These are phyloP conservation scores for Auxenochlorella protothecoides DNA, from an alignment of 139 green algal genomes.

Conservation along the genomic window DNA sequence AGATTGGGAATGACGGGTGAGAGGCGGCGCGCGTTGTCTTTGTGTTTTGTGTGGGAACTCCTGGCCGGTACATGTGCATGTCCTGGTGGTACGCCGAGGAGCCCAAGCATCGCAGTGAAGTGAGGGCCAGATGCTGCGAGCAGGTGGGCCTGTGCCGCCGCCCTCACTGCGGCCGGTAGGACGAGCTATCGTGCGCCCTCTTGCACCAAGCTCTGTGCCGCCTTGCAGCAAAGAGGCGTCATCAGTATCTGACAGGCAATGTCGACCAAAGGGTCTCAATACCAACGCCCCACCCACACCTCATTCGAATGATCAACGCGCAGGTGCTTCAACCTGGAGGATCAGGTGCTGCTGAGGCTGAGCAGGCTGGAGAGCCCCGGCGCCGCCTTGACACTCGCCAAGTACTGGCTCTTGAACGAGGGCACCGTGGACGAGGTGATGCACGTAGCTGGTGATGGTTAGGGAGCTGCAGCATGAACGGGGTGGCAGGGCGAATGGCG, in stretches of 20 bases:
- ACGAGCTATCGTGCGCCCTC: background rate
- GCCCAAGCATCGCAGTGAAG: no score
- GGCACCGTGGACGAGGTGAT: background rate
- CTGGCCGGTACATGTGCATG: no score
- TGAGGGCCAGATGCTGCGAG: background rate
- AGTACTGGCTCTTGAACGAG: constrained; percentile 7
- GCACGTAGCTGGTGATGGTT: background rate
- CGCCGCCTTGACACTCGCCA: background rate
- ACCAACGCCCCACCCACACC: no score
- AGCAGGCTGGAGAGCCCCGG: background rate
- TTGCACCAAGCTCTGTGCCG: background rate
- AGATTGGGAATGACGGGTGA: constrained; percentile 8
- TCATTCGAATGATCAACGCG: no score
- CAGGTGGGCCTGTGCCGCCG: background rate
- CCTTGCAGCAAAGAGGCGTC: no score
- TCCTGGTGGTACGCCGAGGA: no score
- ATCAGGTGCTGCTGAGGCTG: constrained; percentile 7
- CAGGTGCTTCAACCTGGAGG: constrained; percentile 18
- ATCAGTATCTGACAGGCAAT: no score
- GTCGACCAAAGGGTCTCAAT: no score
- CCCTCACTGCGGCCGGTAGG: background rate
- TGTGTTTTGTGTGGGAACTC: background rate
- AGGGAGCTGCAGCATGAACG: no score
- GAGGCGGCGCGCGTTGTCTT: background rate
- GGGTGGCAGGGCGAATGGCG: no score